Base-by-base conservation (phyloP, 2,329 filamentous ascomycete species). In the Fusarium decemcellulare region DNA sequence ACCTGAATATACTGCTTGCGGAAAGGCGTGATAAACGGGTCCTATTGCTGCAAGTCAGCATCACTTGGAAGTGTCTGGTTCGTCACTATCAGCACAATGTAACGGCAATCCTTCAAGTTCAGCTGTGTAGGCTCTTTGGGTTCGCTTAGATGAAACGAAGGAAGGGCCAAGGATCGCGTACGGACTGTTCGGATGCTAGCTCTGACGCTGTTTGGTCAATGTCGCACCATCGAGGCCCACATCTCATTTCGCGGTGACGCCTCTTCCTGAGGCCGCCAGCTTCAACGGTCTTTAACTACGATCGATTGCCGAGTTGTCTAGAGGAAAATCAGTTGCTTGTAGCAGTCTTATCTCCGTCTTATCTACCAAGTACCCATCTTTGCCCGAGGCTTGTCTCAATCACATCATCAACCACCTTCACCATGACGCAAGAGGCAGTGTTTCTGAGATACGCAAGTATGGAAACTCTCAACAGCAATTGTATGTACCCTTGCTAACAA, bases 401-500 rank as follows among this genome's bases (percentile, higher is more conserved):
- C 3, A 6, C 8, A 37, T 29, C 47, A 6, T 23, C 8, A 27
- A 37, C 32, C 32, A 34, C 8, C 14, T 14, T n/a, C 59, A 70
- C 8, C 30, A 72, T 72, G 70, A 8, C 48, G 8, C 12, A 53
- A 8, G 59, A 58, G 27, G 18, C 54, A 4, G 61, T 55, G 36
- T 72, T 72, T 10, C 63, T 72, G 4, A 52, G 70, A 37, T 66
- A 55, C 10, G 70, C 70, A 10, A 72, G 70, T 68, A 46, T 39
- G 70, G 51, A 27, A 40, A 18, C 27, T 18, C 30, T n/a, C 3
- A 23, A 23, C 5, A 23, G 23, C 23, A 23, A 5, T 9, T 3
- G 8, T 10, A 12, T 39, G 14, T 15, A 29, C 44, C 37, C 14
- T 16, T 58, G 30, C 51, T 56, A 18, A 6, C 32, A 23, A 4